These are phyloP conservation scores for Claviceps humidiphila DNA, from an alignment of 2,329 filamentous ascomycete genomes.

Conservation along the genomic window DNA sequence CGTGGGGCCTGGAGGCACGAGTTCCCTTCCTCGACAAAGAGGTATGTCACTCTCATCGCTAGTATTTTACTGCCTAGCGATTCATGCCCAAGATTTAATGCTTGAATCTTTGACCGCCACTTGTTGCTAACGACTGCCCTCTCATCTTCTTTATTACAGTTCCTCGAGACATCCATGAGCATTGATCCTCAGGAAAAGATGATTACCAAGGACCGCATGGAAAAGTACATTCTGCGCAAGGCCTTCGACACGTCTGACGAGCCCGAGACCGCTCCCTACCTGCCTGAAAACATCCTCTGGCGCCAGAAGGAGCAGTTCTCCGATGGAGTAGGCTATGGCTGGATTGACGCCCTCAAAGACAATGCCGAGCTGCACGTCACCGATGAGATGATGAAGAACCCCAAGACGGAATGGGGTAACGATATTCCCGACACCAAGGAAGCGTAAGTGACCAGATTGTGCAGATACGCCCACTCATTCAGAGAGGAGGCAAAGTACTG, in stretches of 20 bases:
- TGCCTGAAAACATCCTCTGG: slow-evolving; percentile 94
- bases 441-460: slow-evolving; percentile 42
- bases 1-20: slow-evolving; percentile 94
- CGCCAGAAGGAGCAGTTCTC: slow-evolving; percentile 99
- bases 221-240: slow-evolving; percentile 97
- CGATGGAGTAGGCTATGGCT: slow-evolving; percentile 95
- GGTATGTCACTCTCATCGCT: slow-evolving; percentile 25
- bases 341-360: slow-evolving; percentile 97
- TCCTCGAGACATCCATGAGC: slow-evolving; percentile 86
- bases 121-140: neutral
- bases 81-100: no score
- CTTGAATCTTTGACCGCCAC: neutral
- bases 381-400: slow-evolving; percentile 97
- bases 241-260: slow-evolving; percentile 91
- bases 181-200: slow-evolving; percentile 92
- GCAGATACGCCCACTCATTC: neutral
- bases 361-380: slow-evolving; percentile 79
- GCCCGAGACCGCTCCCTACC: slow-evolving; percentile 67
- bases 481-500: neutral
- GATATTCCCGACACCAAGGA: slow-evolving; percentile 96
- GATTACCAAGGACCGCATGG: slow-evolving; percentile 78
- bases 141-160: slow-evolving; percentile 30
- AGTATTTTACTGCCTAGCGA: no score
- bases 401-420: slow-evolving; percentile 86
- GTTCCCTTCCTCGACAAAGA: slow-evolving; percentile 96